A percentile compares a stretch with the other conserved stretches of the same genome.
Evolutionary conservation across 768 basidiomycete genomes (phyloP).

Genomic region (Kwoniella bestiolae): DNA sequence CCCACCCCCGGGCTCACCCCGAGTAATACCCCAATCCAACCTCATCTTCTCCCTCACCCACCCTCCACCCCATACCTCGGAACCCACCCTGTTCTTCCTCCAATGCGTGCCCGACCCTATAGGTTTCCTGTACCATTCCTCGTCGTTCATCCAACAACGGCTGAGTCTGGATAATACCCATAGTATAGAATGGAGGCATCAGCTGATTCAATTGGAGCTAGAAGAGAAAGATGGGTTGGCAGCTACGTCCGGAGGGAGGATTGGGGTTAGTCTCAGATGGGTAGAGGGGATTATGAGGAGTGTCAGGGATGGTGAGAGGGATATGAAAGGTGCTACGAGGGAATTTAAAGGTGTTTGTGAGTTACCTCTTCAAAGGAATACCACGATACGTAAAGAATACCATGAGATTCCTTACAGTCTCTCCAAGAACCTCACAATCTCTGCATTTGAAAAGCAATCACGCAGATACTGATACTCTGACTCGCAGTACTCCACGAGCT

Average conservation of each 20-base stretch:
- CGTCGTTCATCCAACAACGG: constrained; percentile 25
- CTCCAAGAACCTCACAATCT: neutral
- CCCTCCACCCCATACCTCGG: constrained; percentile 16
- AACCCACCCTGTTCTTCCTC: constrained; percentile 40
- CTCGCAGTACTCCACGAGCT: constrained; percentile 45
- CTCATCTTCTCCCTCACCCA: constrained; percentile 31
- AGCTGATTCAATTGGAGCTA: constrained; percentile 31
- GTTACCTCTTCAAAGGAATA: too few relatives aligned
- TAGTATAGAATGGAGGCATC: constrained; percentile 35
- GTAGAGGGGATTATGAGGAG: constrained; percentile 31
- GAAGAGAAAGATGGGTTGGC: constrained; percentile 45
- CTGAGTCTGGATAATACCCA: constrained; percentile 12
- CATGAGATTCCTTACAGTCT: neutral
- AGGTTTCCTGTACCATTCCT: constrained; percentile 37
- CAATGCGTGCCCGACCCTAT: constrained; percentile 44
- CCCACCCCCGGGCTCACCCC: constrained; percentile 13
- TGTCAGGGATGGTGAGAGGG: constrained; percentile 25
- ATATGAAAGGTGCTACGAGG: constrained; percentile 26
- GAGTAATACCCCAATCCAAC: constrained; percentile 7
- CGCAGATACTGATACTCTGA: neutral
- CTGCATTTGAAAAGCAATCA: neutral
- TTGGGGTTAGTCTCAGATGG: constrained; percentile 40
- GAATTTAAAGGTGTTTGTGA: constrained; percentile 52
- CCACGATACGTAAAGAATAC: too few relatives aligned
- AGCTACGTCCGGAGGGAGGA: constrained; percentile 37